Evolutionary conservation across 2,329 filamentous ascomycete species (phyloP).

Genomic region (Eutypella sp.): DNA sequence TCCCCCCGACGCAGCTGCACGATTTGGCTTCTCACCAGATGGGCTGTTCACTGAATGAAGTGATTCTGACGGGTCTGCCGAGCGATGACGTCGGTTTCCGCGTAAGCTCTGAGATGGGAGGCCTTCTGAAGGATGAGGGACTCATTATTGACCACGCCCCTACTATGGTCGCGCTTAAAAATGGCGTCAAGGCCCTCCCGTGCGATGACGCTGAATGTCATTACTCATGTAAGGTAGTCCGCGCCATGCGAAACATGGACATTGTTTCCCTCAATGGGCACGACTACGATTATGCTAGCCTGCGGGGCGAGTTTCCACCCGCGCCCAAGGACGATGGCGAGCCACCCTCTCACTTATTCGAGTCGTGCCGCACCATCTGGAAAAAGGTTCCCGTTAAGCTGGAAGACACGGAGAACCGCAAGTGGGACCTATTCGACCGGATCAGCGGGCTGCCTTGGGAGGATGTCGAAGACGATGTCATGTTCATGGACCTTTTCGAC

Average conservation of each 20-base stretch:
- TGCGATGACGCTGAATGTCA: constrained; percentile 25
- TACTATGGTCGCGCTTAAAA: constrained; percentile 36
- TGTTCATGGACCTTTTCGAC: constrained; percentile 22
- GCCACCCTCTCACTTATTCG: constrained; percentile 33
- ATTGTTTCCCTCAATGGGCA: constrained; percentile 22
- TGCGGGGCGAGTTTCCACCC: constrained; percentile 29
- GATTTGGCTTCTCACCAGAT: constrained; percentile 50
- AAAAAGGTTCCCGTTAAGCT: constrained; percentile 41
- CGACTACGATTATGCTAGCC: constrained; percentile 17
- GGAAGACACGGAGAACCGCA: constrained; percentile 34
- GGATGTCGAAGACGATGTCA: constrained; percentile 23
- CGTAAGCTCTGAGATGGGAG: constrained; percentile 42
- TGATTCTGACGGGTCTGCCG: constrained; percentile 48
- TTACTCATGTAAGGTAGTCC: constrained; percentile 41
- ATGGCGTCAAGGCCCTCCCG: constrained; percentile 33
- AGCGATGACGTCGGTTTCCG: constrained; percentile 44
- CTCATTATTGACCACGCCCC: constrained; percentile 43
- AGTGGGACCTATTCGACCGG: constrained; percentile 45
- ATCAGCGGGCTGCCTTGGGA: constrained; percentile 26
- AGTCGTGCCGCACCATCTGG: constrained; percentile 45
- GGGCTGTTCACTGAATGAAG: constrained; percentile 47
- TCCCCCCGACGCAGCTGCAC: constrained; percentile 43
- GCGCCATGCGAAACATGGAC: constrained; percentile 29
- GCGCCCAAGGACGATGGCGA: constrained; percentile 38
- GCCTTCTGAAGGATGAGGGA: constrained; percentile 49